Base-by-base conservation (phyloP, 225 moss, liverwort and hornwort species). In the Physcomitrellopsis africana region DNA sequence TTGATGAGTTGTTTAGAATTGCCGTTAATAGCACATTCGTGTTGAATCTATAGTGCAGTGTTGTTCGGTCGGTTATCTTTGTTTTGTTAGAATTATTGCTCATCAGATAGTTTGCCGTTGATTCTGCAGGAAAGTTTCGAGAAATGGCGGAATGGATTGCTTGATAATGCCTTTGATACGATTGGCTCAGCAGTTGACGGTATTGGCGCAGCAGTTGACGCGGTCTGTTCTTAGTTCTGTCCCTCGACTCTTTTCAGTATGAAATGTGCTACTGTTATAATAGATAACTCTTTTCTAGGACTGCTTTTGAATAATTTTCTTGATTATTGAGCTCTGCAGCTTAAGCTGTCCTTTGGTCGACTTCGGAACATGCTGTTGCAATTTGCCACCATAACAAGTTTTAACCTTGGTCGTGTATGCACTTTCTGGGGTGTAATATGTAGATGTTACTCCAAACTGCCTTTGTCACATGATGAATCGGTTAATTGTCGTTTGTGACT, bases 71-170 rank as follows among this genome's bases (percentile, higher is more conserved):
- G 13, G 22, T 22, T 18, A 51, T 8, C 10, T 62, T 67, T 64
- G 46, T 24, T 72, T 68, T 52, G 46, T 8, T 18, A 71, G 4
- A 24, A 59, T 44, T 57, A 11, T 58, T 3, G 22, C 22, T 47
- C 51, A 72, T 23, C 10, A 68, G 45, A 68, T 62, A 24, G 49
- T 12, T 57, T 77, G 32, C 45, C 72, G 12, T 57, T 57, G 45
- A 62, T 53, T 63, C 6, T 72, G 62, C 79, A 88, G 88, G 66
- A 88, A 83, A 79, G 7, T 68, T 81, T 83, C 77, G 88, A 88
- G 24, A 62, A 85, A 60, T 88, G 82, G 85, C 76, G 88, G 61
- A 85, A 88, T n/a, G 81, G 76, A 41, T 10, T 88, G 29, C 79
- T 85, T 18, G 78, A 82, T 43, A 79, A 74, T 79, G n/a, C 75